Conservation (phyloP, 139 green algal genomes). For the Zygnema circumcarinatum region DNA sequence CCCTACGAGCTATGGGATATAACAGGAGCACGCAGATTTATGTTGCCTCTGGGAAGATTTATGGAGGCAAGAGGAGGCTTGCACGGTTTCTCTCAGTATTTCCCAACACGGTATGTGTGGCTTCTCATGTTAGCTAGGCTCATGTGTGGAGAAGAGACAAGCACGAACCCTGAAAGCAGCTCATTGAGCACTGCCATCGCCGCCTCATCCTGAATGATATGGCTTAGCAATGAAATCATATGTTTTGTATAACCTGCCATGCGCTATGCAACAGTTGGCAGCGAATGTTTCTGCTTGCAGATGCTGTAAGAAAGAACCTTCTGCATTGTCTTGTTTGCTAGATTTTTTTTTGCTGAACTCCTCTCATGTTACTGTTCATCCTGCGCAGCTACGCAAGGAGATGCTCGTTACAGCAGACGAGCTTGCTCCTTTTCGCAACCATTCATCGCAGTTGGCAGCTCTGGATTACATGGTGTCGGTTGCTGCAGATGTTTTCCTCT, state of each 20-base stretch:
- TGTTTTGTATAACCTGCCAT: too few relatives aligned
- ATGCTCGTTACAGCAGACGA: slow-evolving; percentile 51
- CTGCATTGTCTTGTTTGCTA: too few relatives aligned
- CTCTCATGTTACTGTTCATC: too few relatives aligned
- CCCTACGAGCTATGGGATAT: slow-evolving; percentile 43
- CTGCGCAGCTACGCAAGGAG: slow-evolving; percentile 39
- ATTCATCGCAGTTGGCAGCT: slow-evolving; percentile 53
- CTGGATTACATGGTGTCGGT: slow-evolving; percentile 56
- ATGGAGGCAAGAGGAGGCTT: slow-evolving; percentile 40
- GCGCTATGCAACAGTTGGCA: too few relatives aligned
- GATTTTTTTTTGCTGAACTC: too few relatives aligned
- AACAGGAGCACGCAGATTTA: slow-evolving; percentile 27
- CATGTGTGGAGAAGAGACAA: not conserved
- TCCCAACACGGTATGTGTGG: slow-evolving; percentile 29
- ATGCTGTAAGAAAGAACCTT: too few relatives aligned
- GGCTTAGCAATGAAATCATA: too few relatives aligned
- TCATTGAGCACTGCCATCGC: too few relatives aligned
- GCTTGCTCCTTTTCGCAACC: slow-evolving; percentile 45
- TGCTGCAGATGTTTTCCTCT: slow-evolving; percentile 41
- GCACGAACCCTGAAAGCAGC: too few relatives aligned
- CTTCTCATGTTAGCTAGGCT: not conserved
- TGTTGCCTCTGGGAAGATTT: slow-evolving; percentile 54
- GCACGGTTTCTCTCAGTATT: slow-evolving; percentile 32
- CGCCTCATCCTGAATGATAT: too few relatives aligned
- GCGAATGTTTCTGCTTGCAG: too few relatives aligned